Base-by-base conservation (phyloP, 129 eudicot genomes). In the Artemisia argyi region DNA sequence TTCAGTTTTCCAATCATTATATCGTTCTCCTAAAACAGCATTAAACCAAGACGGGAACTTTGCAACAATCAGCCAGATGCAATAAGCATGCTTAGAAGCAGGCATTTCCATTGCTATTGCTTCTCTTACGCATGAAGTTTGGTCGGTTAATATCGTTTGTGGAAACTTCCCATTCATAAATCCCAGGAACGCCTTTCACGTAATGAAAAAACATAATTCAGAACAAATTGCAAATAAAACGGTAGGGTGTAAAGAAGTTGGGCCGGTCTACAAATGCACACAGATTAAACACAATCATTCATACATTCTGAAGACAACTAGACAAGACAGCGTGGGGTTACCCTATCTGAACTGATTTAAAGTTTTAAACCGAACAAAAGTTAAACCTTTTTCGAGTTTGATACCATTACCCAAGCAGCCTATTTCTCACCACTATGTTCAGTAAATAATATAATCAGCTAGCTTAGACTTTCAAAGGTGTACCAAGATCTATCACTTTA, bases 31-130 rank as follows among this genome's bases (percentile, higher is more conserved):
- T 65, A 95, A 65, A 26, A 95, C 88, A 57, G 99, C 96, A 66
- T 91, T 95, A 76, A 90, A 95, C 99, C 99, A 95, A 47, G 99
- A 95, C 5, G 99, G 99, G 79, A 90, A 95, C 85, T 95, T 95
- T 2, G 96, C 89, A 71, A 88, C 88, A 11, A 90, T 88, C 61
- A 95, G 77, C 99, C 99, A 88, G 61, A 95, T 88, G 84, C 99
- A 95, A 79, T 90, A 88, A n/a, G 97, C 96, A 73, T 95, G 97
- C 80, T 86, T 95, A 65, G 94, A 83, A 79, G 96, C 68, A 15
- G 99, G 97, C 99, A 95, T 86, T 84, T 95, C 97, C 84, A 85
- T 74, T 48, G 86, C 73, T 72, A 95, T 89, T 44, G 99, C 99
- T 83, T 95, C 99, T 85, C 90, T 88, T 61, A 90, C 89, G 59